Percentiles rank a stretch among this genome's conserved stretches.
These are phyloP conservation scores for Boletellus emodensis DNA, from an alignment of 768 basidiomycete species.

Conservation along the genomic window DNA sequence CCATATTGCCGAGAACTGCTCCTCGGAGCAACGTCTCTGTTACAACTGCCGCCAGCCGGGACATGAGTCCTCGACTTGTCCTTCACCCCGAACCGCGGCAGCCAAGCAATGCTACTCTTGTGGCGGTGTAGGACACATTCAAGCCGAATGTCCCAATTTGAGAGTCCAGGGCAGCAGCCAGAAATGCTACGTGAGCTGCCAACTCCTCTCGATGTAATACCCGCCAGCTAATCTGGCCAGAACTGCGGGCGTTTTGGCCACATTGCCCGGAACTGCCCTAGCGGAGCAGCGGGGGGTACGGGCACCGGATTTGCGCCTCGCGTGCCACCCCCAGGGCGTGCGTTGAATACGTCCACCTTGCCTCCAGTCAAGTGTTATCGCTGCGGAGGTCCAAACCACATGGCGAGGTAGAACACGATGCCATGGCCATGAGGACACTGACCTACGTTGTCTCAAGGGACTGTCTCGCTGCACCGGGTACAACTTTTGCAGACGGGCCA, in stretches of 20 bases:
- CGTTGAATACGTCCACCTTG: slow-evolving; percentile 68
- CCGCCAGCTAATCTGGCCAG: slow-evolving; percentile 32
- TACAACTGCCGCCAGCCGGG: slow-evolving; percentile 96
- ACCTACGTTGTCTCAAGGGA: slow-evolving; percentile 46
- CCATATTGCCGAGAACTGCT: slow-evolving; percentile 90
- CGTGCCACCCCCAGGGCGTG: slow-evolving; percentile 69
- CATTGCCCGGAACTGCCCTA: slow-evolving; percentile 73
- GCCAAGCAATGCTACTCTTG: slow-evolving; percentile 93
- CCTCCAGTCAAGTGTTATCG: slow-evolving; percentile 87
- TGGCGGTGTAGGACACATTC: slow-evolving; percentile 87
- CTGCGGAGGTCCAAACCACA: slow-evolving; percentile 85
- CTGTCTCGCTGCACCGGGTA: slow-evolving; percentile 72
- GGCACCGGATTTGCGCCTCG: slow-evolving; percentile 57
- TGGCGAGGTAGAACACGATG: slow-evolving; percentile 57
- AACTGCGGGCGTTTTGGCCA: slow-evolving; percentile 82
- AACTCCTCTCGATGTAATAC: not conserved
- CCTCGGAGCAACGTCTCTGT: slow-evolving; percentile 84
- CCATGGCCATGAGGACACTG: slow-evolving; percentile 6
- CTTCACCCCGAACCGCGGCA: slow-evolving; percentile 74
- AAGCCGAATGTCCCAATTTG: slow-evolving; percentile 81
- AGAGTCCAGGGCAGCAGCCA: slow-evolving; percentile 64
- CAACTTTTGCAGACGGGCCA: slow-evolving; percentile 44
- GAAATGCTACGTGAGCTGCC: slow-evolving; percentile 75
- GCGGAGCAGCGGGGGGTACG: slow-evolving; percentile 35
- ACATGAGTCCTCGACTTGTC: slow-evolving; percentile 86